Base-by-base conservation (phyloP, 2,329 filamentous ascomycete genomes). In the Talaromyces piceae region DNA sequence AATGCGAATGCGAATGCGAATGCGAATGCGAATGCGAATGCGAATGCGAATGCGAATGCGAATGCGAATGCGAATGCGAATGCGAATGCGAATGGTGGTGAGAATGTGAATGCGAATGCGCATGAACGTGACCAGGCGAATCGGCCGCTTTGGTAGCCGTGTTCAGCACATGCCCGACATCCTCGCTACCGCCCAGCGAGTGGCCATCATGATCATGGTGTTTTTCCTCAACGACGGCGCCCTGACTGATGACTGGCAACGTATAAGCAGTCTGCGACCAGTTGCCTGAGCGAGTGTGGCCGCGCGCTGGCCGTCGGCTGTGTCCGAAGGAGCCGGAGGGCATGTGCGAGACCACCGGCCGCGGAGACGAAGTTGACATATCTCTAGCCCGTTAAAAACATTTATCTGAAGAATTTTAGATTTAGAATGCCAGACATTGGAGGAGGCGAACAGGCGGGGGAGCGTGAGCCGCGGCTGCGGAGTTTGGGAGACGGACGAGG, bases 101-200 rank as follows among this genome's bases (percentile, higher is more conserved):
- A 9, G 47, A 50, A 47, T 72, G 67, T 1, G 67, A 66, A 52
- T 69, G 67, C 48, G 64, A 59, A 13, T 71, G 67, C 39, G 69
- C 68, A 51, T 67, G 69, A 30, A 63, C 66, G 53, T 71, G 68
- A 37, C 63, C 60, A 26, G 61, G 28, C 26, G 23, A 44, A 16
- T 13, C 26, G 8, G 18, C 27, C n/a, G 45, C 27, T 28, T 20
- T 9, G 39, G 18, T 7, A 43, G 20, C n/a, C 20, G 20, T n/a
- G 11, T 48, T 39, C 27, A 33, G 5, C 13, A 22, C 27, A 41
- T 41, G 33, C 8, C 41, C 37, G 11, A 33, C 18, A 27, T 54
- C 26, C 27, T 43, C 45, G 16, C 20, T 12, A 28, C 50, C 39
- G 16, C 8, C 33, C 16, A 9, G 31, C 16, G 31, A 20, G 57